Conservation (phyloP, 257 asterid genomes). For the Paraleonurus japonicus region DNA sequence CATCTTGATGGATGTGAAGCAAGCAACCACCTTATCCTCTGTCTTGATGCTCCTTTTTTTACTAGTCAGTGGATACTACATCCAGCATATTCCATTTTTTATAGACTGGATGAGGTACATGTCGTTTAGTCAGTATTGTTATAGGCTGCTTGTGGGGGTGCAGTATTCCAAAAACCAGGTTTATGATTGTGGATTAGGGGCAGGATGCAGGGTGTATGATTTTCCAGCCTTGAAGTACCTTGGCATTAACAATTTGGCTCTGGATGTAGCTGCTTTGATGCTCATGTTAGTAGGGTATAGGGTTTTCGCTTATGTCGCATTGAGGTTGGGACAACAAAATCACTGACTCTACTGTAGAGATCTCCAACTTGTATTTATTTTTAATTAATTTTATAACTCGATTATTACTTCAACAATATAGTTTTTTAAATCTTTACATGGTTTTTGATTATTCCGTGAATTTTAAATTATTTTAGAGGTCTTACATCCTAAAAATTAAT, state of each 20-base stretch:
- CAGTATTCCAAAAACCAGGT: constrained; percentile 56
- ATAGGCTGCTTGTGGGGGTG: constrained; percentile 68
- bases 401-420: neutral
- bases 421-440: neutral
- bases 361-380: neutral
- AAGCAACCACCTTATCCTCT: constrained; percentile 61
- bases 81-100: constrained; percentile 69
- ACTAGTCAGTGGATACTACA: constrained; percentile 75
- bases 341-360: constrained; percentile 31
- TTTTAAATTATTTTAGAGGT: neutral
- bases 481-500: no score
- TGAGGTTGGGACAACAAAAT: constrained; percentile 52
- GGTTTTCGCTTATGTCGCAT: constrained; percentile 71
- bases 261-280: constrained; percentile 63
- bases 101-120: constrained; percentile 68
- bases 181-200: constrained; percentile 54
- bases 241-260: constrained; percentile 44
- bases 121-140: constrained; percentile 69
- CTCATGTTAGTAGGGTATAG: constrained; percentile 76
- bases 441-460: neutral
- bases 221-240: constrained; percentile 63
- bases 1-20: constrained; percentile 67
- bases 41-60: constrained; percentile 75
- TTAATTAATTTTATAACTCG: neutral
- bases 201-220: constrained; percentile 51